Percentiles rank a stretch among this genome's conserved stretches.
Evolutionary conservation across 108 stramenopile genomes (phyloP).

Genomic region (Pseudonitzschia pungens): DNA sequence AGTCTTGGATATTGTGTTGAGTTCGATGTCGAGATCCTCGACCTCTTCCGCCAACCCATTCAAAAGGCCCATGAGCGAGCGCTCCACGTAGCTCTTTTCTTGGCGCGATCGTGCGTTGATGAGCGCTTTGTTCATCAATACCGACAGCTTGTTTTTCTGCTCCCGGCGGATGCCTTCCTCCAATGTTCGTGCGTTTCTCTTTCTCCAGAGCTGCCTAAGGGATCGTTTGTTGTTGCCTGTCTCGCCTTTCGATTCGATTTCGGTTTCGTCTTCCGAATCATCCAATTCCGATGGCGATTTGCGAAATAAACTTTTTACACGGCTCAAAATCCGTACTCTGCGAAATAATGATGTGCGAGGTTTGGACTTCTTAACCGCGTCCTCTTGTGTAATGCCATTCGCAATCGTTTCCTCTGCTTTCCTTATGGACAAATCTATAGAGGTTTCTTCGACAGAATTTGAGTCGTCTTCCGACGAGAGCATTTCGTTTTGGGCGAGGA

Average conservation of each 20-base stretch:
- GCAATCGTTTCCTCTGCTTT: background rate
- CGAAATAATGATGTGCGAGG: background rate
- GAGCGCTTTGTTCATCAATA: conserved; percentile 24
- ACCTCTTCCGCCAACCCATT: conserved; percentile 79
- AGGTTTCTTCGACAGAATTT: background rate
- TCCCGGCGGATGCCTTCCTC: conserved; percentile 67
- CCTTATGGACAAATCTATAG: background rate
- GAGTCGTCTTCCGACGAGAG: background rate
- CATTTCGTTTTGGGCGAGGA: background rate
- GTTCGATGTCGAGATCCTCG: conserved; percentile 60
- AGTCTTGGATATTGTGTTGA: conserved; percentile 48
- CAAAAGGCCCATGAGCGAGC: conserved; percentile 79
- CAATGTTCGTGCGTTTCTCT: conserved; percentile 58
- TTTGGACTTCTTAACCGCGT: background rate
- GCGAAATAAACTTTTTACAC: conserved; percentile 2
- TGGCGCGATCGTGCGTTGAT: conserved; percentile 17
- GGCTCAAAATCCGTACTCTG: conserved; percentile 2
- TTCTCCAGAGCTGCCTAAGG: conserved; percentile 46
- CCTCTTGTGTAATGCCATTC: background rate
- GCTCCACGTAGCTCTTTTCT: conserved; percentile 52
- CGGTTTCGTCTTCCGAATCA: background rate
- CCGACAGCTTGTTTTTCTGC: conserved; percentile 14
- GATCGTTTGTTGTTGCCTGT: background rate
- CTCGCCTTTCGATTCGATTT: background rate
- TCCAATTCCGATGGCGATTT: background rate